Conservation (phyloP, 202 grass and related monocot genomes). For the Schoenoplectus tabernaemontani region DNA sequence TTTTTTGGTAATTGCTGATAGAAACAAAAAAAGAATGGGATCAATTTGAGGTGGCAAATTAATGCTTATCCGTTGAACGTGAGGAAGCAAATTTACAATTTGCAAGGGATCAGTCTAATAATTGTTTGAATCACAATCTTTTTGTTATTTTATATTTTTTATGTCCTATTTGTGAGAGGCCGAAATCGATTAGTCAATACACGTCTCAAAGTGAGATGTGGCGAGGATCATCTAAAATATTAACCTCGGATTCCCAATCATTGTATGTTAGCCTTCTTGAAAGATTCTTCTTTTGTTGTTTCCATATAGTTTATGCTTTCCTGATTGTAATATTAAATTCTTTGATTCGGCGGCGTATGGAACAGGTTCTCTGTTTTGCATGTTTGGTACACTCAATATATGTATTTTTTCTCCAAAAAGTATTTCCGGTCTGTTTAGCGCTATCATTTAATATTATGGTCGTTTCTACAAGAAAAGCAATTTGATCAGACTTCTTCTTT, state of each 20-base stretch:
- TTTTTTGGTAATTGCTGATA: too few relatives aligned
- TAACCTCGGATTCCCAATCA: not conserved
- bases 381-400: not conserved
- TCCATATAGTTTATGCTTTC: not conserved
- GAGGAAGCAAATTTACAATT: not conserved
- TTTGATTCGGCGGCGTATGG: not conserved
- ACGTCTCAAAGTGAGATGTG: not conserved
- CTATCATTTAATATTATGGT: too few relatives aligned
- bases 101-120: not conserved
- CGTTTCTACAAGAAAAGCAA: too few relatives aligned
- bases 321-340: not conserved
- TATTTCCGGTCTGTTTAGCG: too few relatives aligned
- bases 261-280: too few relatives aligned
- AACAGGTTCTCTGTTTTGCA: not conserved
- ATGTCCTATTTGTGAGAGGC: not conserved
- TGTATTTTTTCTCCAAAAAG: too few relatives aligned
- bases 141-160: not conserved
- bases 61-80: too few relatives aligned
- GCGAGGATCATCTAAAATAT: too few relatives aligned
- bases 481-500: too few relatives aligned
- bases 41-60: not conserved
- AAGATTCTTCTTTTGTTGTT: too few relatives aligned
- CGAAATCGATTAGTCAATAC: not conserved
- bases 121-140: not conserved
- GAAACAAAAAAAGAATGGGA: not conserved